Evolutionary conservation across 2,329 filamentous ascomycete species (phyloP).

Genomic region (Domatiomyces catenatus): DNA sequence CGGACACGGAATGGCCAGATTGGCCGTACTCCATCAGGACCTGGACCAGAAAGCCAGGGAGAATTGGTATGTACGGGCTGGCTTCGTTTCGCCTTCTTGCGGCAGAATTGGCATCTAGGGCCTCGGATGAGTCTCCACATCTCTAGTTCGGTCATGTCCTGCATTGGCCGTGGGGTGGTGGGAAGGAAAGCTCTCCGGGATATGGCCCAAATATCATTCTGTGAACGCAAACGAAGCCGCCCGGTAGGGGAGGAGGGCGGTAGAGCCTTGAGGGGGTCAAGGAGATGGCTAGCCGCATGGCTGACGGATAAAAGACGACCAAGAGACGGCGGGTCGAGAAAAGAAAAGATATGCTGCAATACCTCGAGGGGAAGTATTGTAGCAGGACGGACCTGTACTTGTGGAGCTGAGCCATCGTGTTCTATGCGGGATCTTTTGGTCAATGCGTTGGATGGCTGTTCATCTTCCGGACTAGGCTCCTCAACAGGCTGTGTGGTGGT

Average conservation of each 20-base stretch:
- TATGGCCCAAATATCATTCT: slow-evolving; percentile 55
- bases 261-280: slow-evolving; percentile 33
- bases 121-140: slow-evolving; percentile 61
- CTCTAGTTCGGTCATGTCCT: slow-evolving; percentile 49
- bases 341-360: slow-evolving; percentile 57
- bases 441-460: background rate
- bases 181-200: slow-evolving; percentile 52
- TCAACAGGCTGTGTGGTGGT: background rate
- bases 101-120: slow-evolving; percentile 53
- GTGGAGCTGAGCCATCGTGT: background rate
- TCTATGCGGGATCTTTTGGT: slow-evolving; percentile 1
- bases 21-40: slow-evolving; percentile 42
- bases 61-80: slow-evolving; percentile 17
- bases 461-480: background rate
- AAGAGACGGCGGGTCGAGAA: slow-evolving; percentile 47
- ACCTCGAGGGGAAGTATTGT: slow-evolving; percentile 30
- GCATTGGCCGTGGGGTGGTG: slow-evolving; percentile 53
- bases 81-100: slow-evolving; percentile 21
- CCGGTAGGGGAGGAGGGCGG: slow-evolving; percentile 22
- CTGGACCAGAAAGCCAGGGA: slow-evolving; percentile 46
- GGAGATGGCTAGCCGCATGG: slow-evolving; percentile 47
- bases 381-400: background rate
- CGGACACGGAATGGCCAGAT: slow-evolving; percentile 59
- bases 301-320: slow-evolving; percentile 53
- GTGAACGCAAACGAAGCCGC: slow-evolving; percentile 29